Base-by-base conservation (phyloP, 2,329 filamentous ascomycete species). In the Ophiostoma pallidulum region DNA sequence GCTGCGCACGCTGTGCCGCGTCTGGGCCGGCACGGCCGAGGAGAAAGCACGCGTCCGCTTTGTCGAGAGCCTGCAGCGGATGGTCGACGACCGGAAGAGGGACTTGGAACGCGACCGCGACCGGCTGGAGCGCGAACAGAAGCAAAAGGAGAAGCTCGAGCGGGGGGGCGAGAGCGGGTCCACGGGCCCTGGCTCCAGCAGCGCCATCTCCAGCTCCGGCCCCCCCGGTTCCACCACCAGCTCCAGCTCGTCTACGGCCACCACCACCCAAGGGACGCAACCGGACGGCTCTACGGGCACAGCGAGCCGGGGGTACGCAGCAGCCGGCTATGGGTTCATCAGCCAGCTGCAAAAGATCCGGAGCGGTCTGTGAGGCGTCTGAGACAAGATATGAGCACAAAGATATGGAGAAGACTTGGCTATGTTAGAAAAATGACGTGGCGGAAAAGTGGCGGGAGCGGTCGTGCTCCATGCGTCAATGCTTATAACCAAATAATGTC, bases 1-100 rank as follows among this genome's bases (percentile, higher is more conserved):
- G 60, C 72, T 97, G 48, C 82, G 88, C 59, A 76, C 81, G 53
- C 66, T 97, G 53, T 79, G 80, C 4, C 68, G 68, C n/a, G 81
- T 98, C 19, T 98, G 92, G 90, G 91, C 85, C 62, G 89, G 89
- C n/a, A 96, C 92, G 3, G 84, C 86, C 0, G 92, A 98, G 67
- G 92, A 97, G 63, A 94, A 86, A 66, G 87, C 88, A 6, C 73
- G 92, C 45, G 68, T 69, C 9, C 85, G 79, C 58, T 89, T 96
- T 61, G 82, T 98, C 16, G 91, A 97, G 54, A 75, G 76, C 44
- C 64, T 98, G 57, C 80, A 81, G 29, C 88, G 81, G 68, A 75
- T 87, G 65, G 86, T 95, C 2, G 89, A 96, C 60, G 91, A 96
- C 54, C 71, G 71, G 49, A 75, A 75, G 53, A 66, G 67, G 54